Base-by-base conservation (phyloP, 768 basidiomycete species). In the Crassisporium funariophilum region DNA sequence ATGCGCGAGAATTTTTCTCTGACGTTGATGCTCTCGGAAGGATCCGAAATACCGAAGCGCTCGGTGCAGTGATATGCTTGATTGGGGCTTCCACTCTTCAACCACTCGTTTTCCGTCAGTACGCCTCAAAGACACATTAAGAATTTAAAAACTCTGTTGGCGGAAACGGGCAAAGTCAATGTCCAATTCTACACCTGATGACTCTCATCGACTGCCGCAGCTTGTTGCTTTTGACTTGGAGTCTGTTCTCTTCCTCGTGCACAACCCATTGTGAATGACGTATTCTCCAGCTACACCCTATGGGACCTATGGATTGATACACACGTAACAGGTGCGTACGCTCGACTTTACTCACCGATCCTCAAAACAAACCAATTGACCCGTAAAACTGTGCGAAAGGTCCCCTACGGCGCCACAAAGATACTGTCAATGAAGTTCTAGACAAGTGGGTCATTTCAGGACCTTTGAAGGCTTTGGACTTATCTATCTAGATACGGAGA, bases 251-350 rank as follows among this genome's bases (percentile, higher is more conserved):
- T 6, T 12, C 9, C 16, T 35, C 10, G 24, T 24, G 5, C 25
- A 31, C 85, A 91, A 63, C 15, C 61, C 13, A 24, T 60, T 23
- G 17, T n/a, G 44, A 43, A 11, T 13, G 37, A 48, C 5, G 25
- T 36, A 5, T 31, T 17, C 4, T 1, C 12, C 38, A 91, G 90
- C 60, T 92, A 88, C 62, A 93, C 91, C 0, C 71, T 93, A 5
- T 93, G 90, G 91, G 79, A 85, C 47, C 71, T 92, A 12, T 92
- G 90, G 91, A 85, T 93, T 42, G 91, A 94, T 63, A 83, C 83
- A 13, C 86, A 91, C 61, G 74, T 88, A 41, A 68, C 75, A 35
- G 79, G 82, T 76, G 49, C n/a, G 60, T 46, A 21, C 19, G 15
- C 7, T 17, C n/a, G 6, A 33, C 7, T 15, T 2, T 36, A 9